phyloP scores from a whole-genome alignment of 2,329 filamentous ascomycete species.

The Fusarium temperatum region DNA sequence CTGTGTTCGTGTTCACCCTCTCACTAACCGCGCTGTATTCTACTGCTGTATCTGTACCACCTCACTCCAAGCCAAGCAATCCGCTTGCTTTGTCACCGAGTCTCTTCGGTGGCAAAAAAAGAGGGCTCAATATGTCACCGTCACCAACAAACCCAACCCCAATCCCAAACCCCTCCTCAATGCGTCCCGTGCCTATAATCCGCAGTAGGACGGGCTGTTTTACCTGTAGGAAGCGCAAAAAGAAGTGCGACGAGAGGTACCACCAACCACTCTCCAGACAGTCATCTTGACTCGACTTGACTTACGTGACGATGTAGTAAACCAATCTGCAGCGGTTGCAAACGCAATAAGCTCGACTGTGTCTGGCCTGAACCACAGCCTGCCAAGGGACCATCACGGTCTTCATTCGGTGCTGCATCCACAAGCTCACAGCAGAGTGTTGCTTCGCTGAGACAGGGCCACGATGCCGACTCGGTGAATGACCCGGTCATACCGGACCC shows the following conservation, averaged over 20 bases:
- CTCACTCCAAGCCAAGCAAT: neutral
- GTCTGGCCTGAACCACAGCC: slow-evolving; percentile 52
- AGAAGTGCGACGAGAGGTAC: slow-evolving; percentile 60
- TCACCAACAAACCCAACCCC: neutral
- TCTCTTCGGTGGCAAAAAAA: slow-evolving; percentile 1
- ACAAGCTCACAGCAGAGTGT: slow-evolving; percentile 10
- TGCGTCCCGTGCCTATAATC: slow-evolving; percentile 49
- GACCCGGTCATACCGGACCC: slow-evolving; percentile 23
- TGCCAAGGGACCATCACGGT: slow-evolving; percentile 13
- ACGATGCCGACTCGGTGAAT: slow-evolving; percentile 19
- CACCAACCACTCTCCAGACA: neutral
- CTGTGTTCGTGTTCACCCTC: neutral
- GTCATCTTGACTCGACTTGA: neutral
- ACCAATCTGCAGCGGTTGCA: slow-evolving; percentile 62
- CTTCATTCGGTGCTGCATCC: slow-evolving; percentile 27
- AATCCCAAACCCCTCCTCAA: slow-evolving; percentile 21
- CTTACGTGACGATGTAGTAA: slow-evolving; percentile 45
- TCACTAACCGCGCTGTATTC: slow-evolving; percentile 17
- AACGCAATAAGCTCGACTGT: slow-evolving; percentile 62
- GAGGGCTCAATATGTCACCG: slow-evolving; percentile 5
- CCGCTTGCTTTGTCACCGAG: neutral
- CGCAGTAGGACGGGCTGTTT: slow-evolving; percentile 55
- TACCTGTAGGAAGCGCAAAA: slow-evolving; percentile 62
- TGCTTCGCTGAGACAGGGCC: slow-evolving; percentile 10
- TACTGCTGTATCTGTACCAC: neutral